Evolutionary conservation across 2,329 filamentous ascomycete genomes (phyloP), one percentile per base, ranked within the genome.

Genomic region (Clarireedia hainanense): DNA sequence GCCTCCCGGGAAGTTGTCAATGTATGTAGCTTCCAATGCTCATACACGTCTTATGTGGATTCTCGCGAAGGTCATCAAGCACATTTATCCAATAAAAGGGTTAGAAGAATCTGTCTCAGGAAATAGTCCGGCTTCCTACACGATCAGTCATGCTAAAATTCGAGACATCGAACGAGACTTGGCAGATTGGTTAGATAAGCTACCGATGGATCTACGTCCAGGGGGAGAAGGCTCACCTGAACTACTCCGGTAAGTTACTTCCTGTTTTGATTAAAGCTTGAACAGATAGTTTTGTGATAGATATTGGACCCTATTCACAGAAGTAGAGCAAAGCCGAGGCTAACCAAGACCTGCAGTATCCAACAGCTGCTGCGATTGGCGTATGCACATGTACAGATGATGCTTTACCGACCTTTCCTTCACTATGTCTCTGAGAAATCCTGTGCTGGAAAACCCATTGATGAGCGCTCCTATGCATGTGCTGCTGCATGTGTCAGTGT

Each of bases 371-470:
- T 94, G 20, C 80, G 88, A 37, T 85, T 94, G 70, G 81, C 85
- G n/a, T 92, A 88, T 67, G 87, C 86, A 2, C 88, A 92, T 65
- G 86, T 91, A 5, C 89, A 92, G 66, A 84, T 94, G 69, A 83
- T 94, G 66, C 74, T 94, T 2, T 94, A 94, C 65, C 78, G 89
- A 17, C 89, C 89, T 0, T 94, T 94, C 68, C 73, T 94, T 12
- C 89, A 94, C 68, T 94, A 92, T 63, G 84, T 90, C 15, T 90
- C 88, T 6, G 83, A 83, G 9, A 76, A 80, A 45, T 72, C 81
- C 2, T 77, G 75, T 49, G 74, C 76, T 51, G 76, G 75, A 9
- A 81, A 76, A 60, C 74, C 75, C 47, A 75, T 88, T n/a, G 88
- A 91, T 63, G 85, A 90, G 62, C 77, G 88, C 52, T 88, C 87